Evolutionary conservation across 2,329 filamentous ascomycete species (phyloP).

Genomic region (Fonsecaea monophora): DNA sequence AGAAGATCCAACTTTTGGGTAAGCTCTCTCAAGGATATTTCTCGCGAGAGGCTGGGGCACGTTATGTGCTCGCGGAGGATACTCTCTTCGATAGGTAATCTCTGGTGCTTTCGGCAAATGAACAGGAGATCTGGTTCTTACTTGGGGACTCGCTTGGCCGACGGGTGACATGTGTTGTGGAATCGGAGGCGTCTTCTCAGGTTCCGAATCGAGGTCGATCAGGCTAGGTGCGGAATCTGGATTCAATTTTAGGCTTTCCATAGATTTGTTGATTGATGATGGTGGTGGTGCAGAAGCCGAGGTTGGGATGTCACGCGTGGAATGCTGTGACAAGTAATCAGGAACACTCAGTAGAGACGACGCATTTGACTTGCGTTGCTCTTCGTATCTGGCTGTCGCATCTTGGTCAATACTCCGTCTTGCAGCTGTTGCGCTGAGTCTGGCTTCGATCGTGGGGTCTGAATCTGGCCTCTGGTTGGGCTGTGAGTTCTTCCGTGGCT

Average conservation of each 20-base stretch:
- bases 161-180: slow-evolving; percentile 25
- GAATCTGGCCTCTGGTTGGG: slow-evolving; percentile 29
- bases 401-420: slow-evolving; percentile 40
- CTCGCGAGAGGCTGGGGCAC: slow-evolving; percentile 34
- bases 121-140: slow-evolving; percentile 32
- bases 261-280: slow-evolving; percentile 29
- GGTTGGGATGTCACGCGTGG: slow-evolving; percentile 26
- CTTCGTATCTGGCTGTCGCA: slow-evolving; percentile 30
- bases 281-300: slow-evolving; percentile 12
- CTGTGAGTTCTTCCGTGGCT: slow-evolving; percentile 38
- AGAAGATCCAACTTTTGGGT: slow-evolving; percentile 24
- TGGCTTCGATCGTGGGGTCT: slow-evolving; percentile 40
- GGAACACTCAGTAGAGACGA: slow-evolving; percentile 21
- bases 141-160: slow-evolving; percentile 17
- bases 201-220: slow-evolving; percentile 35
- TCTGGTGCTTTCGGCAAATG: slow-evolving; percentile 36
- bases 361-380: slow-evolving; percentile 32
- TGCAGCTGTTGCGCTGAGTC: slow-evolving; percentile 39
- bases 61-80: slow-evolving; percentile 49
- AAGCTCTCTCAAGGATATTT: slow-evolving; percentile 35
- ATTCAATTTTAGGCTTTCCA: slow-evolving; percentile 32
- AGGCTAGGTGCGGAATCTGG: slow-evolving; percentile 29
- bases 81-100: slow-evolving; percentile 59
- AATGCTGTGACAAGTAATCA: slow-evolving; percentile 20
- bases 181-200: slow-evolving; percentile 32